phyloP scores from a whole-genome alignment of 768 basidiomycete genomes.

The Leccinum rimulosum region DNA sequence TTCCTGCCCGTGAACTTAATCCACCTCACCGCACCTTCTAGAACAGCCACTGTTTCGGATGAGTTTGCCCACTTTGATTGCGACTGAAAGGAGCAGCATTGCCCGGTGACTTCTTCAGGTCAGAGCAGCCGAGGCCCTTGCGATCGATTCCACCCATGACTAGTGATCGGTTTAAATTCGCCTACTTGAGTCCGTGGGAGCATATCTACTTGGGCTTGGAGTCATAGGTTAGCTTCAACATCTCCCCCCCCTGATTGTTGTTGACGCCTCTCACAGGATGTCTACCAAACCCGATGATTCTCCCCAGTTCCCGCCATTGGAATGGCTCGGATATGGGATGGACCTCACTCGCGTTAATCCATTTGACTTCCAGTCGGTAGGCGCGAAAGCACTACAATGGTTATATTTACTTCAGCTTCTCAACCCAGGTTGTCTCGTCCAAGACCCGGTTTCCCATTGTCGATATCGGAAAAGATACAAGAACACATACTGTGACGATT shows the following conservation, averaged over 20 bases:
- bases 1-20: no score
- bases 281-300: background rate
- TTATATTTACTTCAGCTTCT: background rate
- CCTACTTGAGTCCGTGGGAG: background rate
- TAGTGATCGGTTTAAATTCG: background rate
- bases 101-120: background rate
- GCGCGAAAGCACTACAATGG: background rate
- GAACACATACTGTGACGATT: background rate
- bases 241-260: background rate
- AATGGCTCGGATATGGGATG: slow-evolving; percentile 6
- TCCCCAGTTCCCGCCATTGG: slow-evolving; percentile 5
- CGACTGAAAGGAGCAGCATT: background rate
- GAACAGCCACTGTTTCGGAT: background rate
- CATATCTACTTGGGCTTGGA: background rate
- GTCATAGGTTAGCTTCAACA: background rate
- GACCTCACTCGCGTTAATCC: slow-evolving; percentile 3
- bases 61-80: background rate
- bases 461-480: slow-evolving; percentile 5
- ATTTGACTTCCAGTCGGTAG: slow-evolving; percentile 2
- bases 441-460: slow-evolving; percentile 6
- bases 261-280: background rate
- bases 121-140: no score
- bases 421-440: background rate
- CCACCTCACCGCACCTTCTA: background rate
- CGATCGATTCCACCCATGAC: background rate